Evolutionary conservation across 2,329 filamentous ascomycete genomes (phyloP).

Genomic region (Calonectria leucothoes): DNA sequence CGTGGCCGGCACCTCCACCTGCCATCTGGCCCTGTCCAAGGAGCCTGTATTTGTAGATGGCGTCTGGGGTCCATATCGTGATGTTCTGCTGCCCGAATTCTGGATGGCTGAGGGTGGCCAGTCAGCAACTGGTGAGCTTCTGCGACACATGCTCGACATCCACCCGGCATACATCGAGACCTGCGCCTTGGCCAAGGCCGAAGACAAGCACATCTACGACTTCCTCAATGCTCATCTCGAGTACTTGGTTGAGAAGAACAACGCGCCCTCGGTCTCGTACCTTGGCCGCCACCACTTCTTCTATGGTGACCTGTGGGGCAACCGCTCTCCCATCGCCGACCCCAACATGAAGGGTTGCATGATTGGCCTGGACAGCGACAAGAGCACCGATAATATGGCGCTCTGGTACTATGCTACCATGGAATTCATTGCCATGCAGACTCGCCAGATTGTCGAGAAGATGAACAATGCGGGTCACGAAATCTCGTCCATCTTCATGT

Average conservation of each 20-base stretch:
- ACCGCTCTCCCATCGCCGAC: constrained; percentile 93
- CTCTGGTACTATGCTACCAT: constrained; percentile 95
- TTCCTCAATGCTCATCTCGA: constrained; percentile 90
- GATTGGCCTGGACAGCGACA: constrained; percentile 88
- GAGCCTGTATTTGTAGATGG: constrained; percentile 94
- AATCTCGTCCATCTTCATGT: constrained; percentile 98
- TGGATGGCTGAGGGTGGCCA: constrained; percentile 99
- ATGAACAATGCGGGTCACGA: constrained; percentile 93
- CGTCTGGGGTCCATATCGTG: constrained; percentile 97
- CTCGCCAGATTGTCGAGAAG: constrained; percentile 90
- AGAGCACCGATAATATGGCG: constrained; percentile 86
- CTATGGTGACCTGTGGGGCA: constrained; percentile 97
- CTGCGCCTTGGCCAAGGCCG: constrained; percentile 80
- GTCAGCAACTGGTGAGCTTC: constrained; percentile 92
- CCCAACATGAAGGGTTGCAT: constrained; percentile 92
- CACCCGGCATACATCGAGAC: constrained; percentile 91
- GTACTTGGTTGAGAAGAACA: constrained; percentile 75
- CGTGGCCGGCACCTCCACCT: constrained; percentile 96
- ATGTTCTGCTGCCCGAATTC: constrained; percentile 89
- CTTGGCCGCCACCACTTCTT: constrained; percentile 97
- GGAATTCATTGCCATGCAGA: constrained; percentile 98
- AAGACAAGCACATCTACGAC: constrained; percentile 92
- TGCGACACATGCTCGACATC: constrained; percentile 95
- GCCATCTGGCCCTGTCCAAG: constrained; percentile 95
- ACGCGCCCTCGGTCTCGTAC: constrained; percentile 84